Base-by-base conservation (phyloP, 768 basidiomycete species). In the Fomitopsis serialis region DNA sequence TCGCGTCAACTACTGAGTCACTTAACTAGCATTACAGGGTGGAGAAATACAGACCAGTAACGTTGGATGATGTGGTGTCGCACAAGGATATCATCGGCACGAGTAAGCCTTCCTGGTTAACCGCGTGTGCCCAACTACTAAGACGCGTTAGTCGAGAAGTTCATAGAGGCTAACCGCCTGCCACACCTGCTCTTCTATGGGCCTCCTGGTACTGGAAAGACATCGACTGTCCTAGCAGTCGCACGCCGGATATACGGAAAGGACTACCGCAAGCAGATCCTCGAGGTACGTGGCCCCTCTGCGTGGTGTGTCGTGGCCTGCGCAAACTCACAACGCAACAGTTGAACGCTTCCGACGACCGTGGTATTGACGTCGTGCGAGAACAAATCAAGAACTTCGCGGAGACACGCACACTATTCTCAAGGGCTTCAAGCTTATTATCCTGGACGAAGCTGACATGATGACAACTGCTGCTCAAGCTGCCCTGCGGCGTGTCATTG, bases 381-480 rank as follows among this genome's bases (percentile, higher is more conserved):
- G 97, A 98, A 70, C 95, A 98, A 75, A 95, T 99, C 68, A 99
- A 98, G 68, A 93, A 92, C 65, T 99, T 98, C 62, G 94, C 97
- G 1, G 92, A 95, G 72, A 98, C 95, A 13, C 83, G 93, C 48
- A 97, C 93, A 10, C 71, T 98, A 6, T 88, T 85, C 65, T 83
- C 92, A 12, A 94, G 94, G 92, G 92, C 17, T 98, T 86, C 81
- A 99, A 98, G 65, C 85, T 99, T 66, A 96, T 99, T 69, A 85
- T 99, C 56, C 82, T 99, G 32, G 97, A 99, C 61, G 97, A 99
- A 70, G 97, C 97, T n/a, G 97, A 99, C 76, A 97, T 97, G 96
- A 99, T 99, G 97, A 99, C 97, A 0, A 87, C 93, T 58, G 88
- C 91, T 52, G 97, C 97, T 1, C 97, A 99, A 66, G 91, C 95